Evolutionary conservation across 2,329 filamentous ascomycete genomes (phyloP).

Genomic region (Emergomyces orientalis): DNA sequence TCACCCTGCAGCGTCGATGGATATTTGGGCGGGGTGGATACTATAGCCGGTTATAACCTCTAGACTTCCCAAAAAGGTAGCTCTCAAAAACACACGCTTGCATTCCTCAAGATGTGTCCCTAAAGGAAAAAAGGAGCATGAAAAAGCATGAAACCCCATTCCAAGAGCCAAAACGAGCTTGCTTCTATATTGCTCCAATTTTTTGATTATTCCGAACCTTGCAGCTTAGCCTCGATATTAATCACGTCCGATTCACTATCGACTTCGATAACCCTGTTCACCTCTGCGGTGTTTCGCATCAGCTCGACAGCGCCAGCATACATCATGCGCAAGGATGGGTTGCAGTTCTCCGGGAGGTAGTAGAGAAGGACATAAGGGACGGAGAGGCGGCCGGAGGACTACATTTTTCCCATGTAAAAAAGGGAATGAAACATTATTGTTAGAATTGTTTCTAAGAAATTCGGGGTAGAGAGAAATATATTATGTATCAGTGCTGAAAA

Average conservation of each 20-base stretch:
- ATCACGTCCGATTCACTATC: slow-evolving; percentile 70
- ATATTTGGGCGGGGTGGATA: neutral
- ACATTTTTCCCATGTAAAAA: slow-evolving; percentile 4
- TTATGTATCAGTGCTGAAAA: neutral
- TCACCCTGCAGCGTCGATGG: neutral
- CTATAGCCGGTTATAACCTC: neutral
- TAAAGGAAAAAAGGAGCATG: neutral
- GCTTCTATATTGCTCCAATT: neutral
- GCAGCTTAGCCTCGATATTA: slow-evolving; percentile 62
- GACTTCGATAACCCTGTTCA: slow-evolving; percentile 79
- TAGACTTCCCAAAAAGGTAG: neutral
- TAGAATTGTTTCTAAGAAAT: neutral
- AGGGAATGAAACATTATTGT: neutral
- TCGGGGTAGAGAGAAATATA: neutral
- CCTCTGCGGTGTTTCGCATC: slow-evolving; percentile 87
- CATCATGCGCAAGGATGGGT: slow-evolving; percentile 77
- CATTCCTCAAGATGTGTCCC: neutral
- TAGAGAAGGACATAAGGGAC: slow-evolving; percentile 93
- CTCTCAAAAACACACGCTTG: neutral
- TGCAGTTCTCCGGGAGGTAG: slow-evolving; percentile 88
- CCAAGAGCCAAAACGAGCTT: neutral
- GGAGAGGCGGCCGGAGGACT: slow-evolving; percentile 73
- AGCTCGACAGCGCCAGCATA: slow-evolving; percentile 95
- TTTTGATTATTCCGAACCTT: slow-evolving; percentile 21
- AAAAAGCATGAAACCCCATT: neutral